These are phyloP conservation scores for Pleurotus tuber-regium DNA, from an alignment of 768 basidiomycete species.

Conservation along the genomic window DNA sequence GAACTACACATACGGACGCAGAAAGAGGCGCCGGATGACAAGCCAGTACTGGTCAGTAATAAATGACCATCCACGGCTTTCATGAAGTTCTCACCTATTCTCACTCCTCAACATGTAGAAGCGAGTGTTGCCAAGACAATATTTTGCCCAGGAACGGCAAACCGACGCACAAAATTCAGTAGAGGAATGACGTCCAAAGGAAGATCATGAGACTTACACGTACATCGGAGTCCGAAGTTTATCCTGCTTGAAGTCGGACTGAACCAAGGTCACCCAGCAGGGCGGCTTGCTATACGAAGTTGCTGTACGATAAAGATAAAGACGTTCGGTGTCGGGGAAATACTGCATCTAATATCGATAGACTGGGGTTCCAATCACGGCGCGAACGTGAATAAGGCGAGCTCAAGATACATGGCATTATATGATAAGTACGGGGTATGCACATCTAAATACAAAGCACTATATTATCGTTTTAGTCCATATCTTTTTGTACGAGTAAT, in stretches of 20 bases:
- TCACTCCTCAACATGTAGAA: too few species aligned
- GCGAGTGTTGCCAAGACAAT: slow-evolving; percentile 1
- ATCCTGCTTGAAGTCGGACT: neutral
- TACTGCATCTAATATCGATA: too few species aligned
- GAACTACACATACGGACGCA: neutral
- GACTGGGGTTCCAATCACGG: too few species aligned
- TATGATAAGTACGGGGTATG: neutral
- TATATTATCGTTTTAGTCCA: neutral
- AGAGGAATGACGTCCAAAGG: neutral
- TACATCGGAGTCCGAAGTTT: slow-evolving; percentile 1
- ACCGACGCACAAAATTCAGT: neutral
- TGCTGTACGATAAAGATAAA: too few species aligned
- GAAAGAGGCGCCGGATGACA: neutral
- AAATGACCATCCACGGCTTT: neutral
- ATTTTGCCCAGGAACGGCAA: neutral
- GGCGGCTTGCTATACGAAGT: too few species aligned
- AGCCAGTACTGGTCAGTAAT: neutral
- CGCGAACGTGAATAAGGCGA: too few species aligned
- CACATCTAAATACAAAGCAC: neutral
- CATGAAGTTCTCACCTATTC: neutral
- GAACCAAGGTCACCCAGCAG: too few species aligned
- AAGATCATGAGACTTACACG: slow-evolving; percentile 3
- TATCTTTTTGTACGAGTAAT: neutral
- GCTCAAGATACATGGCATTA: neutral
- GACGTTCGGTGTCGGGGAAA: too few species aligned